These are phyloP conservation scores for Salix suchowensis DNA, from an alignment of 345 rosid species.

Conservation along the genomic window DNA sequence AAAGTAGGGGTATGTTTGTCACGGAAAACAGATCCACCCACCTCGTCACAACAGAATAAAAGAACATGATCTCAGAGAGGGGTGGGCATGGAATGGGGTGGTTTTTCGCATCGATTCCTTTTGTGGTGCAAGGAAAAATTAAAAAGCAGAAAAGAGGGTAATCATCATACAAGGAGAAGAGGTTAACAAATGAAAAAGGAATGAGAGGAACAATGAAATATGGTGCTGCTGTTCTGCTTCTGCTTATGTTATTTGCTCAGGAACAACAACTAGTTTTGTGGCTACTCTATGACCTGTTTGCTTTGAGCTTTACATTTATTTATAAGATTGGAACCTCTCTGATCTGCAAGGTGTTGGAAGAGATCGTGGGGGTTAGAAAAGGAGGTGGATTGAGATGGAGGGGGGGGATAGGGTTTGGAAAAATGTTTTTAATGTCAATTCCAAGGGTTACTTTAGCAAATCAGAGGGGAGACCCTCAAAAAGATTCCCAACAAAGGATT, in stretches of 20 bases:
- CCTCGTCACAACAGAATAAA: not conserved
- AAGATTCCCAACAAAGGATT: too few species aligned
- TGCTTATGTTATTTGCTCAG: too few species aligned
- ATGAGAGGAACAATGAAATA: not conserved
- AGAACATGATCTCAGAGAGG: not conserved
- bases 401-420: too few species aligned
- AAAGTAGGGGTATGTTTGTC: too few species aligned
- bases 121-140: not conserved
- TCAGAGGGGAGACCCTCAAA: too few species aligned
- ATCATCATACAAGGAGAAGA: not conserved
- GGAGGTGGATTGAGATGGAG: too few species aligned
- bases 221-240: not conserved
- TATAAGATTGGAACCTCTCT: too few species aligned
- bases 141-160: not conserved
- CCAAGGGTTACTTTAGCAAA: too few species aligned
- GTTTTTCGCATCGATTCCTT: not conserved
- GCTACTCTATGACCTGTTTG: not conserved
- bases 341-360: too few species aligned
- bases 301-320: not conserved
- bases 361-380: too few species aligned
- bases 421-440: too few species aligned
- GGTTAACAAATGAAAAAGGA: not conserved
- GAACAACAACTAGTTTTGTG: not conserved
- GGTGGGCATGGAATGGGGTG: not conserved
- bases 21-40: not conserved